Percentiles rank a stretch among this genome's conserved stretches.
These are phyloP conservation scores for Vigna mungo DNA, from an alignment of 306 rosid species.

Conservation along the genomic window DNA sequence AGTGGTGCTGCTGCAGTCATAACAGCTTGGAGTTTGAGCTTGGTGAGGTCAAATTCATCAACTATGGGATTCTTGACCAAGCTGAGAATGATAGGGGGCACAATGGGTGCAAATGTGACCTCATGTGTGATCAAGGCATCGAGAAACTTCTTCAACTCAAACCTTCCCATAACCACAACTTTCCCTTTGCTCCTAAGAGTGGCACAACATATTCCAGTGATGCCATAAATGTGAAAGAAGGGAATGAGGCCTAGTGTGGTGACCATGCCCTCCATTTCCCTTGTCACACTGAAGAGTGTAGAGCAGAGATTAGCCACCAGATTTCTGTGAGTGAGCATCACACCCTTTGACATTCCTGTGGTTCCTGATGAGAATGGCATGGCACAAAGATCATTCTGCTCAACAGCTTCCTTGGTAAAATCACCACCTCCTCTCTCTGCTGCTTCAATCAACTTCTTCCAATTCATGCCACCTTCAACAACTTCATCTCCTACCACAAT, in stretches of 20 bases:
- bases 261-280: slow-evolving; percentile 73
- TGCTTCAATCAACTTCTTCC: slow-evolving; percentile 82
- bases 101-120: slow-evolving; percentile 87
- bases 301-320: slow-evolving; percentile 89
- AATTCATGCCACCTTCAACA: slow-evolving; percentile 74
- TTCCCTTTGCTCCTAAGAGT: slow-evolving; percentile 82
- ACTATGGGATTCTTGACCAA: slow-evolving; percentile 85
- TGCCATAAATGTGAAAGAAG: slow-evolving; percentile 91
- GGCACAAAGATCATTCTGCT: slow-evolving; percentile 83
- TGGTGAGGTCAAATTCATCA: slow-evolving; percentile 77
- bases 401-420: slow-evolving; percentile 39
- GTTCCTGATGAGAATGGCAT: slow-evolving; percentile 98
- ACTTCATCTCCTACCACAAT: slow-evolving; percentile 69
- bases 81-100: slow-evolving; percentile 85
- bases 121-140: slow-evolving; percentile 78
- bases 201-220: slow-evolving; percentile 93
- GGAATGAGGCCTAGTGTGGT: slow-evolving; percentile 84
- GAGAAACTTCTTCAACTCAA: slow-evolving; percentile 70
- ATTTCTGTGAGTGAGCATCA: slow-evolving; percentile 84
- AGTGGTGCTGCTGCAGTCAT: slow-evolving; percentile 97
- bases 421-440: slow-evolving; percentile 63
- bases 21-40: slow-evolving; percentile 82
- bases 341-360: slow-evolving; percentile 92
- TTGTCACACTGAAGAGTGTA: slow-evolving; percentile 65
- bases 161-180: slow-evolving; percentile 90